phyloP scores from a whole-genome alignment of 1,284 basidiomycete species.

The Porodaedalea pini region DNA sequence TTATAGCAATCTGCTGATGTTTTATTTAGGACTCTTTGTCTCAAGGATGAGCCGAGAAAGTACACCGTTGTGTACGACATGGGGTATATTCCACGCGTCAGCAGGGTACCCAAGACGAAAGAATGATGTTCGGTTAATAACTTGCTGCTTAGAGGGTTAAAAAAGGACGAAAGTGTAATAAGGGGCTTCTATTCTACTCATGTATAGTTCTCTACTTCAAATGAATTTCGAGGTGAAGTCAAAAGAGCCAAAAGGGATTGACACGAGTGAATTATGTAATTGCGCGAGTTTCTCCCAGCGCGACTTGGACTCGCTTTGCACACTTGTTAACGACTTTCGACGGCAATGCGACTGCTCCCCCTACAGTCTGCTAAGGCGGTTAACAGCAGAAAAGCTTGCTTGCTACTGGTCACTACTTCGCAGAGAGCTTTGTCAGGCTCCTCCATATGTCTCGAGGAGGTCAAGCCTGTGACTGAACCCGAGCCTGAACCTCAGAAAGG shows the following conservation, averaged over 20 bases:
- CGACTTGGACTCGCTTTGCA: background rate
- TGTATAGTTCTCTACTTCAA: too few species aligned
- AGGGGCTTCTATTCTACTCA: too few species aligned
- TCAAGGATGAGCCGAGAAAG: conserved; percentile 54
- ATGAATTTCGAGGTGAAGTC: too few species aligned
- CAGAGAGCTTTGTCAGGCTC: conserved; percentile 40
- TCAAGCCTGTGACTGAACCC: background rate
- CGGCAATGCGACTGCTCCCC: conserved; percentile 46
- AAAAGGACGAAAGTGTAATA: too few species aligned
- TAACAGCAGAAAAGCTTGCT: conserved; percentile 66
- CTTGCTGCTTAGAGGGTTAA: too few species aligned
- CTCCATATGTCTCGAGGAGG: conserved; percentile 1
- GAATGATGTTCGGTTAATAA: too few species aligned
- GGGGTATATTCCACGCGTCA: conserved; percentile 41
- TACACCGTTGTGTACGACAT: conserved; percentile 39
- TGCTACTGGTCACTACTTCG: conserved; percentile 43
- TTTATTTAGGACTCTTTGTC: conserved; percentile 45
- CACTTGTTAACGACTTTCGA: conserved; percentile 35
- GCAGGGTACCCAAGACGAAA: background rate
- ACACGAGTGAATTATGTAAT: too few species aligned
- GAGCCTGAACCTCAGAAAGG: conserved; percentile 10
- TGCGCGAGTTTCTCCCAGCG: background rate
- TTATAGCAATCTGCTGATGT: conserved; percentile 3
- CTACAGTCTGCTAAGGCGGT: conserved; percentile 38
- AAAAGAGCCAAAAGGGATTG: too few species aligned